A percentile compares a stretch with the other conserved stretches of the same genome.
phyloP scores from a whole-genome alignment of 495 filamentous ascomycete genomes.

The Pyrenopolyporus hunteri region DNA sequence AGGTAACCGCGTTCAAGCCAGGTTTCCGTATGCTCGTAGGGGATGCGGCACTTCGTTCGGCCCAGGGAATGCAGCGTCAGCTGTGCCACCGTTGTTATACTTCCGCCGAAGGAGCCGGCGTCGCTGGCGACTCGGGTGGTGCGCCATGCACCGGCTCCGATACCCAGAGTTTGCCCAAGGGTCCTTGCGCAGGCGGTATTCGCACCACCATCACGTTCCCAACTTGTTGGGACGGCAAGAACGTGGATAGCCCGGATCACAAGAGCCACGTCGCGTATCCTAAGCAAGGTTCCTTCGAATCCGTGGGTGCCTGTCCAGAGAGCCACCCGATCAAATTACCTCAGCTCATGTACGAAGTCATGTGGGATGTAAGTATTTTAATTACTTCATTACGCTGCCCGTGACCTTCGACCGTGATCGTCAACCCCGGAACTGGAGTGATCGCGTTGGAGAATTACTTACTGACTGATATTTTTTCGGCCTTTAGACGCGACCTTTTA shows the following conservation, averaged over 20 bases:
- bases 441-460: background rate
- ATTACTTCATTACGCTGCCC: background rate
- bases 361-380: slow-evolving; percentile 47
- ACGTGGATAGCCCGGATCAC: slow-evolving; percentile 64
- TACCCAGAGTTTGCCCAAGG: slow-evolving; percentile 32
- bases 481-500: slow-evolving; percentile 47
- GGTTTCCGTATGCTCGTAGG: slow-evolving; percentile 54
- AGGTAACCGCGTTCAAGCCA: slow-evolving; percentile 48
- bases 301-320: slow-evolving; percentile 40
- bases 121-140: slow-evolving; percentile 25
- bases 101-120: slow-evolving; percentile 26
- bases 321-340: slow-evolving; percentile 47
- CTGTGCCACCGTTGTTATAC: slow-evolving; percentile 41
- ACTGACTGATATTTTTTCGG: background rate
- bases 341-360: slow-evolving; percentile 51
- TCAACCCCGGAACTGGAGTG: too few relatives aligned
- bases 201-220: slow-evolving; percentile 50
- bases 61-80: slow-evolving; percentile 37
- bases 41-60: slow-evolving; percentile 44
- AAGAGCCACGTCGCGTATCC: slow-evolving; percentile 60
- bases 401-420: too few relatives aligned
- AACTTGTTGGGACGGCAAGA: slow-evolving; percentile 69
- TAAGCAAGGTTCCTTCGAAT: slow-evolving; percentile 43
- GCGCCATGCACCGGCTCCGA: slow-evolving; percentile 39
- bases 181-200: slow-evolving; percentile 44